phyloP scores from a whole-genome alignment of 345 rosid species.

The Rubroshorea leprosula region DNA sequence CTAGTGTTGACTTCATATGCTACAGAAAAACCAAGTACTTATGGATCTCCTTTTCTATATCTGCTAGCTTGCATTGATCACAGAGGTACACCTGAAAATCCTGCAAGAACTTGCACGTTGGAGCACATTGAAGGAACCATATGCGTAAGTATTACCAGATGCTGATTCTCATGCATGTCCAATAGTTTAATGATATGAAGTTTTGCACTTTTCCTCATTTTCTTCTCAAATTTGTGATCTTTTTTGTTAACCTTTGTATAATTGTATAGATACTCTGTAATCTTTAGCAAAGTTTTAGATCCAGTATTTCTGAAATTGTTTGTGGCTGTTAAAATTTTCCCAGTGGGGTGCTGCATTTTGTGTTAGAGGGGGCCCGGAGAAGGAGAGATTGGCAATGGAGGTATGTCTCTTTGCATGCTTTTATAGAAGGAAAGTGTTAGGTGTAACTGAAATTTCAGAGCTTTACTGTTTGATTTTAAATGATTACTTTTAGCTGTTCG shows the following conservation, averaged over 20 bases:
- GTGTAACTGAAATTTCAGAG: not conserved
- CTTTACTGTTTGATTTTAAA: not conserved
- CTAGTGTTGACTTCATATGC: not conserved
- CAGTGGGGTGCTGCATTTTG: slow-evolving; percentile 94
- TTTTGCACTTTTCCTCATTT: not conserved
- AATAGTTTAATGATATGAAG: not conserved
- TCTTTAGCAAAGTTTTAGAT: no score
- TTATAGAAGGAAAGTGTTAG: no score
- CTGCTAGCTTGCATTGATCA: slow-evolving; percentile 94
- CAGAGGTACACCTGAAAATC: slow-evolving; percentile 86
- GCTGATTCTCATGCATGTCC: not conserved
- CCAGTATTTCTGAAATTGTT: not conserved
- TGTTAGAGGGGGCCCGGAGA: slow-evolving; percentile 79
- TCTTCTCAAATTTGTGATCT: not conserved
- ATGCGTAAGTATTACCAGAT: slow-evolving; percentile 49
- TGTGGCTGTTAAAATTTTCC: slow-evolving; percentile 5
- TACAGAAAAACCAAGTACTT: not conserved
- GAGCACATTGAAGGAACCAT: slow-evolving; percentile 64
- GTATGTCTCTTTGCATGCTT: slow-evolving; percentile 41
- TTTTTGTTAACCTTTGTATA: no score
- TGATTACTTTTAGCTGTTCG: not conserved
- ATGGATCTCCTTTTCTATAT: slow-evolving; percentile 3
- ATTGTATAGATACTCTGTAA: no score
- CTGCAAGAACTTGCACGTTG: slow-evolving; percentile 95
- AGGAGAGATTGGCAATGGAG: slow-evolving; percentile 78